Evolutionary conservation across 306 rosid species (phyloP).

Genomic region (Leucaena leucocephala): DNA sequence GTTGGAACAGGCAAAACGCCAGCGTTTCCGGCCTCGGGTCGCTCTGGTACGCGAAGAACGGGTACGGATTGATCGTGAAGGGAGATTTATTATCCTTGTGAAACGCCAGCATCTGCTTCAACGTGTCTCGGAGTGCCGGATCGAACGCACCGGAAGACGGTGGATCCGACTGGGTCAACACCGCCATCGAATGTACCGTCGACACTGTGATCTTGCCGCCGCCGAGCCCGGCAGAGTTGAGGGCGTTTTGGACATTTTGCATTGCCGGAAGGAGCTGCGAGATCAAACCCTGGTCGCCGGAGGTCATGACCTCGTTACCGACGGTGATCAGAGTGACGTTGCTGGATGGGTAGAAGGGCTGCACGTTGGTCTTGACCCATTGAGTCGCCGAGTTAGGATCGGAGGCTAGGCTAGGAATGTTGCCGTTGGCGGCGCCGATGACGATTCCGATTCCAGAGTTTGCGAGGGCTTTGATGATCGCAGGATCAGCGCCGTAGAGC

Average conservation of each 20-base stretch:
- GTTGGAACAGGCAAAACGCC: constrained; percentile 66
- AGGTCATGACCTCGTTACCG: constrained; percentile 68
- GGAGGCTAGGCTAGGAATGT: constrained; percentile 53
- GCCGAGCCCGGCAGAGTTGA: constrained; percentile 53
- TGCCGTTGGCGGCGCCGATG: constrained; percentile 57
- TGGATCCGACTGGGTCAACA: constrained; percentile 57
- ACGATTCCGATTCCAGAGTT: constrained; percentile 58
- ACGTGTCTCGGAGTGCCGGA: constrained; percentile 34
- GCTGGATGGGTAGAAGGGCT: constrained; percentile 61
- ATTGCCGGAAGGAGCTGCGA: constrained; percentile 72
- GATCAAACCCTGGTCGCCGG: constrained; percentile 49
- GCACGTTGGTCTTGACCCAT: constrained; percentile 67
- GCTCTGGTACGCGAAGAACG: constrained; percentile 69
- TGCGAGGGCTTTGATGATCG: constrained; percentile 57
- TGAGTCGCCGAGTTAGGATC: constrained; percentile 64
- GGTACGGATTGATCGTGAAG: constrained; percentile 63
- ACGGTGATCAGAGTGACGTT: constrained; percentile 58
- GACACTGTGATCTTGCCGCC: constrained; percentile 59
- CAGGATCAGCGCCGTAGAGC: constrained; percentile 62
- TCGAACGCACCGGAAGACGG: constrained; percentile 59
- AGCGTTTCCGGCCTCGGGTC: constrained; percentile 67
- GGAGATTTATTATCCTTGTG: constrained; percentile 54
- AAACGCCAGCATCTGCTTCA: constrained; percentile 48
- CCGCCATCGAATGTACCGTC: constrained; percentile 69
- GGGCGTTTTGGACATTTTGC: constrained; percentile 63